These are phyloP conservation scores for Byssothecium circinans DNA, from an alignment of 2,329 filamentous ascomycete genomes.

Conservation along the genomic window DNA sequence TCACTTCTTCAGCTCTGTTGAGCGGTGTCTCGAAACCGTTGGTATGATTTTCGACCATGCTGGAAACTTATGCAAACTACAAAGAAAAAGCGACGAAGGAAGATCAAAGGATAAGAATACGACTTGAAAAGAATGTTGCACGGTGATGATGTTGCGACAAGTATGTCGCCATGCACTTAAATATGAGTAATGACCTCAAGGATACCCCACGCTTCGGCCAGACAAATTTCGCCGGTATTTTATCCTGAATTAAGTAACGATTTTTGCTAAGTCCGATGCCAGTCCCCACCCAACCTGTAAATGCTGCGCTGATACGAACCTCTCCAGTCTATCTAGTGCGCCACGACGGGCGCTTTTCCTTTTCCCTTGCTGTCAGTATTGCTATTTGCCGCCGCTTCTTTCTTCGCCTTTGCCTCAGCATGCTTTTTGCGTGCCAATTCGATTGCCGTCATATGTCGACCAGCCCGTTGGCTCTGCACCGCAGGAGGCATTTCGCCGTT, in stretches of 20 bases:
- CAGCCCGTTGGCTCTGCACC: conserved; percentile 19
- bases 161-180: conserved; percentile 17
- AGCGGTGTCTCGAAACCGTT: conserved; percentile 24
- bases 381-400: conserved; percentile 32
- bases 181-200: neutral
- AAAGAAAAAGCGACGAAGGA: neutral
- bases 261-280: neutral
- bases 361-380: conserved; percentile 28
- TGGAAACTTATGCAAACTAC: neutral
- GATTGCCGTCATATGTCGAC: conserved; percentile 45
- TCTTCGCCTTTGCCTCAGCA: conserved; percentile 48
- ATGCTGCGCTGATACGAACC: conserved; percentile 14
- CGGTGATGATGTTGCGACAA: neutral
- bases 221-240: neutral
- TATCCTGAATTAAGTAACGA: neutral
- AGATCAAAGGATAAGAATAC: neutral
- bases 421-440: conserved; percentile 61
- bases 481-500: conserved; percentile 26
- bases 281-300: conserved; percentile 1
- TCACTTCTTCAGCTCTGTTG: conserved; percentile 41
- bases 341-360: conserved; percentile 24
- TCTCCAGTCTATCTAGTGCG: conserved; percentile 4
- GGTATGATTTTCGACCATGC: neutral
- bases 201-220: neutral
- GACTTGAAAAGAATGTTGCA: neutral